Conservation (phyloP, 108 stramenopile genomes). For the Skeletonema tropicum region DNA sequence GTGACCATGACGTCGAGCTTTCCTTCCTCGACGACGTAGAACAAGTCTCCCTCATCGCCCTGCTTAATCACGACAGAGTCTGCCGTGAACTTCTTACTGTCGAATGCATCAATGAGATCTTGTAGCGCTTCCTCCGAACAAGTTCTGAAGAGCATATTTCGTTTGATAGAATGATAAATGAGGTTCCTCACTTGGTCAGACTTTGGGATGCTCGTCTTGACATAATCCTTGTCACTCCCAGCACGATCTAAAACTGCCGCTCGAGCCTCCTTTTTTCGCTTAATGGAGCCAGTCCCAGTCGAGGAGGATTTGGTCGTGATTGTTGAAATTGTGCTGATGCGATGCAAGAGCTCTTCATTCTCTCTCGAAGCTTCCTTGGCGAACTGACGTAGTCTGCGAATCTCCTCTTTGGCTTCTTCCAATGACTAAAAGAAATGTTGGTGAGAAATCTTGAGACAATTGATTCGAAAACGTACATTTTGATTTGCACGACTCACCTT, state of each 20-base stretch:
- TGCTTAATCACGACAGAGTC: constrained; percentile 72
- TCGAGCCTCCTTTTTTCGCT: constrained; percentile 42
- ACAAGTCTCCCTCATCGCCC: constrained; percentile 85
- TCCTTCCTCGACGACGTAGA: constrained; percentile 78
- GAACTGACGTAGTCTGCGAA: constrained; percentile 38
- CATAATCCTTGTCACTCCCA: constrained; percentile 33
- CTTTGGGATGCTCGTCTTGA: constrained; percentile 63
- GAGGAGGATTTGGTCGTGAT: constrained; percentile 19
- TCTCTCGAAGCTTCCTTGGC: constrained; percentile 38
- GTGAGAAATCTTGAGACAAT: too few relatives aligned
- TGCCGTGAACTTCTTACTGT: constrained; percentile 42
- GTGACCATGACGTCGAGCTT: constrained; percentile 49
- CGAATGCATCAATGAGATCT: constrained; percentile 81
- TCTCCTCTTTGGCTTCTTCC: constrained; percentile 53
- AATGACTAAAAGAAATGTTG: constrained; percentile 19
- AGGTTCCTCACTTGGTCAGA: constrained; percentile 58
- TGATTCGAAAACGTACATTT: not conserved
- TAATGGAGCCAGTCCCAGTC: not conserved
- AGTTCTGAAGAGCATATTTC: constrained; percentile 72
- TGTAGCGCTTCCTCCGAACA: constrained; percentile 64
- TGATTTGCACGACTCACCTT: not conserved
- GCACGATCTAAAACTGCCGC: constrained; percentile 48
- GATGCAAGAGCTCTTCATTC: constrained; percentile 29
- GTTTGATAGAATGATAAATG: constrained; percentile 66
- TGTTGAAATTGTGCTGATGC: constrained; percentile 12